Evolutionary conservation across 441 rosid genomes (phyloP).

Genomic region (Pelargonium myrrhifolium): DNA sequence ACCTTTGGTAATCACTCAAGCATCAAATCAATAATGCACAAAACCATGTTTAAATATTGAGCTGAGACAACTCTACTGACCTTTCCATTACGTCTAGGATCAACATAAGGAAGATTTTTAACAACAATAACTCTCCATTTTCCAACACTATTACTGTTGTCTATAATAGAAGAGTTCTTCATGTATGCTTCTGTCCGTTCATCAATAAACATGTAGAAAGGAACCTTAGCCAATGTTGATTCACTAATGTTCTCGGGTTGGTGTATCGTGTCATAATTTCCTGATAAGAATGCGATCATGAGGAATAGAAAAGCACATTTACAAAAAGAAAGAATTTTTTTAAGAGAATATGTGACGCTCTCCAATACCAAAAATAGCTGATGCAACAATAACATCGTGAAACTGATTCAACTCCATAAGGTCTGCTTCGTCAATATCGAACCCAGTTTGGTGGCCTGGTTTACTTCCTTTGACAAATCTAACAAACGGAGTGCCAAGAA

Average conservation of each 20-base stretch:
- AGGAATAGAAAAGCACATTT: conserved; percentile 13
- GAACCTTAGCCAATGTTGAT: conserved; percentile 45
- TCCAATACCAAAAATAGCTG: conserved; percentile 76
- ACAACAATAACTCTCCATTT: conserved; percentile 70
- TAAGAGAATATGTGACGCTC: neutral
- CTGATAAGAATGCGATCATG: conserved; percentile 30
- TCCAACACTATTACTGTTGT: conserved; percentile 48
- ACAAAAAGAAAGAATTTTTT: conserved; percentile 15
- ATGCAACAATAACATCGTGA: conserved; percentile 71
- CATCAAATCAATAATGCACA: neutral
- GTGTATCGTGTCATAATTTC: conserved; percentile 68
- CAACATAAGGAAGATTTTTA: conserved; percentile 57
- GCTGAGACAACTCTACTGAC: conserved; percentile 22
- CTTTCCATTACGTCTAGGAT: conserved; percentile 86
- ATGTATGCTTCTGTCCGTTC: conserved; percentile 70
- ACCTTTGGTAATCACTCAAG: too few species aligned
- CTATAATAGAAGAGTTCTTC: conserved; percentile 44
- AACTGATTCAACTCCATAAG: conserved; percentile 47
- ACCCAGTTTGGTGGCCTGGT: conserved; percentile 68
- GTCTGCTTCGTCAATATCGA: conserved; percentile 72
- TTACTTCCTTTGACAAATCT: conserved; percentile 66
- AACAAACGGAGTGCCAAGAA: conserved; percentile 19
- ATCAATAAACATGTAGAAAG: conserved; percentile 86
- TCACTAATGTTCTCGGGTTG: conserved; percentile 63
- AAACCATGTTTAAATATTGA: neutral